Conservation (phyloP, 805 yeast genomes). For the Kluyveromyces aestuarii region DNA sequence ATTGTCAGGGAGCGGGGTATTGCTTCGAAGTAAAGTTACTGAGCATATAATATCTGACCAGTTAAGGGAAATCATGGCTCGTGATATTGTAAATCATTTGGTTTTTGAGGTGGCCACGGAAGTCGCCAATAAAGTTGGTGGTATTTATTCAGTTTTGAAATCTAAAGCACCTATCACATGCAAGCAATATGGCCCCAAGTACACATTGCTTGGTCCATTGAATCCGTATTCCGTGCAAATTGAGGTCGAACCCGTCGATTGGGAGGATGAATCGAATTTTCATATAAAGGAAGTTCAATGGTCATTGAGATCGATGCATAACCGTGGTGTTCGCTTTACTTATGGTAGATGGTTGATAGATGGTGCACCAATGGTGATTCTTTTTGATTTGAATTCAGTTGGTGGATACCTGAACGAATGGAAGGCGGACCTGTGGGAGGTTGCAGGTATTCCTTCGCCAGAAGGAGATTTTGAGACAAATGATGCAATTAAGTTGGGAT, state of each 20-base stretch:
- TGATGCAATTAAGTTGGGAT: constrained; percentile 88
- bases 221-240: constrained; percentile 64
- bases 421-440: constrained; percentile 88
- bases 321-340: constrained; percentile 70
- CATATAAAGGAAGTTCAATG: constrained; percentile 37
- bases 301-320: constrained; percentile 68
- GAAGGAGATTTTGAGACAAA: constrained; percentile 80
- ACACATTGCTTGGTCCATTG: constrained; percentile 80
- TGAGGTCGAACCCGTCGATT: constrained; percentile 70
- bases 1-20: not conserved
- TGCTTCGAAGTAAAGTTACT: not conserved
- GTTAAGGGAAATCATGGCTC: constrained; percentile 37
- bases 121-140: constrained; percentile 96
- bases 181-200: constrained; percentile 82
- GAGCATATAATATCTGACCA: not conserved
- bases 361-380: constrained; percentile 89
- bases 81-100: constrained; percentile 82
- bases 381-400: constrained; percentile 81
- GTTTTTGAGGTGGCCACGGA: constrained; percentile 94
- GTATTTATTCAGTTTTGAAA: constrained; percentile 92
- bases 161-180: constrained; percentile 96
- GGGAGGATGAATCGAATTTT: constrained; percentile 36
- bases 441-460: constrained; percentile 91
- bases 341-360: constrained; percentile 97
- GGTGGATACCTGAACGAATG: constrained; percentile 68